Evolutionary conservation across 805 yeast species (phyloP), one percentile per base, ranked within the genome.

Genomic region (Starmerella bacillaris): DNA sequence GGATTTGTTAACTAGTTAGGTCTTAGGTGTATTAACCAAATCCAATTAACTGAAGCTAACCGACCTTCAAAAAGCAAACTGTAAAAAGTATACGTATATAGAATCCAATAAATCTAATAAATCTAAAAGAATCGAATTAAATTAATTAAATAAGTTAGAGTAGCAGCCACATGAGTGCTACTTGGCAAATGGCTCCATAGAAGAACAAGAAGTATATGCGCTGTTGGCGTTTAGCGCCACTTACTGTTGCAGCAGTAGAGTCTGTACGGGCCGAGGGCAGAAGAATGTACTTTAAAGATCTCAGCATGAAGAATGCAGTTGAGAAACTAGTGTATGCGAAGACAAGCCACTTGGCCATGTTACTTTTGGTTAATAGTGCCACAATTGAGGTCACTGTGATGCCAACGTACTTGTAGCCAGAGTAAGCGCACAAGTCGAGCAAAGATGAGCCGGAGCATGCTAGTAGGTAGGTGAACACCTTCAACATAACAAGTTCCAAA

Each of bases 321-420:
- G 82, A 70, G 14, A 64, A 56, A 30, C 68, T 58, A 11, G 71
- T 53, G 49, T 68, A 67, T 5, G 65, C 29, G 39, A 67, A 68
- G 27, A 70, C 61, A 4, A 64, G 47, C 61, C 72, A 68, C 42
- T 65, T 67, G 38, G 68, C 49, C 11, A 62, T 47, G 18, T 63
- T 34, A 39, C 45, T 44, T 14, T 37, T 39, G n/a, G 50, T 30
- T 21, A 56, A 35, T 18, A 56, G 44, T 18, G 56, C 43, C 11
- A 51, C 55, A 28, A 56, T 41, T 42, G 55, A 50, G 16, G 59
- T 55, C 34, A 55, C 29, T 14, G 58, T 53, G 28, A 60, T 50
- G 18, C 93, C 80, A 27, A 92, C 82, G 52, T 82, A 92, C 55
- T 89, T 89, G 64, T 89, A 92, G 24, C 96, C 95, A 34, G 84